These are phyloP conservation scores for Sporothrix schenckii DNA, from an alignment of 2,329 filamentous ascomycete species.

Conservation along the genomic window DNA sequence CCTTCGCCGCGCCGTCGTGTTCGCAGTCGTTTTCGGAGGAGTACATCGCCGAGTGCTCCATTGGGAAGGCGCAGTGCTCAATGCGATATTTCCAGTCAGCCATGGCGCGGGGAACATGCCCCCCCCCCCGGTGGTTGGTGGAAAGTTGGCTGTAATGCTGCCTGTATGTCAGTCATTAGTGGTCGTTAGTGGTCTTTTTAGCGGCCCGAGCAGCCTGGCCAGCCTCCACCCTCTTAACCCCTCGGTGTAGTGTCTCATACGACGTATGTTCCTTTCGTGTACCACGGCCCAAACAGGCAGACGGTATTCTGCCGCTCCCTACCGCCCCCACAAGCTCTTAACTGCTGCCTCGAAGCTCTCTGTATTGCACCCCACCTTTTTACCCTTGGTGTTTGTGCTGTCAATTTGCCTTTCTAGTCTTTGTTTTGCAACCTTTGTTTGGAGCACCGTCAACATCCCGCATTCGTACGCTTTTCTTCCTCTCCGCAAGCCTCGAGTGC, in stretches of 20 bases:
- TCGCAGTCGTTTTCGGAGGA: conserved; percentile 18
- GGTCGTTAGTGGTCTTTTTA: conserved; percentile 7
- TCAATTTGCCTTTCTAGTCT: conserved; percentile 5
- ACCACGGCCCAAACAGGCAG: conserved; percentile 11
- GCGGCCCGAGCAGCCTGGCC: conserved; percentile 15
- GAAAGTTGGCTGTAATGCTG: not conserved
- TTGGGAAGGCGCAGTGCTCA: conserved; percentile 13
- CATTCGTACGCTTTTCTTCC: conserved; percentile 10
- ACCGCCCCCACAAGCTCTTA: conserved; percentile 23
- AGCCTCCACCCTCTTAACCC: not conserved
- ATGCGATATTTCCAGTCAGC: not conserved
- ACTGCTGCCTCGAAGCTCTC: not conserved
- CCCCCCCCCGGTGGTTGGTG: not conserved
- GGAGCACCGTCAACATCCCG: conserved; percentile 14
- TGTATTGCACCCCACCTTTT: conserved; percentile 24
- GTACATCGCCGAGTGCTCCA: conserved; percentile 11
- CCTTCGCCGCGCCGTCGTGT: conserved; percentile 19
- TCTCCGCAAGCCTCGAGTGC: not conserved
- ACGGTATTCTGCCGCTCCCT: conserved; percentile 5
- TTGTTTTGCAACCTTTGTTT: conserved; percentile 21
- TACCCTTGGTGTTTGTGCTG: not conserved
- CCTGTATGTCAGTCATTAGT: not conserved
- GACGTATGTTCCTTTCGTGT: not conserved
- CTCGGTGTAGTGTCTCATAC: conserved; percentile 9
- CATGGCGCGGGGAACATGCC: conserved; percentile 13